Evolutionary conservation across 176 grass and related monocot species (phyloP).

Genomic region (Carex kokanica): DNA sequence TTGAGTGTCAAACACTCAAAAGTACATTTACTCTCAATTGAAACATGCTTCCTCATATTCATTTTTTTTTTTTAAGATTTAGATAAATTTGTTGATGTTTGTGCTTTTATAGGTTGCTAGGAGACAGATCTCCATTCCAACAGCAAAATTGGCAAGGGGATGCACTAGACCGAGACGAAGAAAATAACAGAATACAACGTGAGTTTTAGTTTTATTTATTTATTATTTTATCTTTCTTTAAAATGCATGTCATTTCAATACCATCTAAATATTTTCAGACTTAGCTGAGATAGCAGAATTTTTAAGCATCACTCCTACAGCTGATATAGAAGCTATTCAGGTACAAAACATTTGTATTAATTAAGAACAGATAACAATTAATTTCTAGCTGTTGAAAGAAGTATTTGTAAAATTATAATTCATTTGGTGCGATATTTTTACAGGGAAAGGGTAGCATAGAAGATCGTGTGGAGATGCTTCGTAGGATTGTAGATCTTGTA

Average conservation of each 20-base stretch:
- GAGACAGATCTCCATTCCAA: constrained; percentile 94
- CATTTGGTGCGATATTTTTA: not conserved
- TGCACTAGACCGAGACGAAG: constrained; percentile 91
- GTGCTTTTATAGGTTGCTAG: constrained; percentile 57
- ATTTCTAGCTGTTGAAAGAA: not conserved
- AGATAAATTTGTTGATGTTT: constrained; percentile 14
- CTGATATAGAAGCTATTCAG: constrained; percentile 88
- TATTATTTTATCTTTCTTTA: not conserved
- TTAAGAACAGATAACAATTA: not conserved
- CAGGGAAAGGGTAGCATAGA: constrained; percentile 88
- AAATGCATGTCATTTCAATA: not conserved
- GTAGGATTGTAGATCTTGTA: constrained; percentile 79
- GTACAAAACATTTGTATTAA: constrained; percentile 32
- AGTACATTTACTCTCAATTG: not conserved
- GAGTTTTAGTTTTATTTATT: not conserved
- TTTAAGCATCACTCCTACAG: constrained; percentile 76
- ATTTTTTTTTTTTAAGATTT: not conserved
- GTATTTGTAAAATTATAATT: not conserved
- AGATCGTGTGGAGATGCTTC: constrained; percentile 80
- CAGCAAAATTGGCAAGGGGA: constrained; percentile 96
- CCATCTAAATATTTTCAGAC: constrained; percentile 45
- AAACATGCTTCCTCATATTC: not conserved
- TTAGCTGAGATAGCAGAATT: constrained; percentile 94
- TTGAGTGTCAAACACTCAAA: not conserved
- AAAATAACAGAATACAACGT: constrained; percentile 98